Evolutionary conservation across 2,329 filamentous ascomycete genomes (phyloP).

Genomic region (Didymella sp.): DNA sequence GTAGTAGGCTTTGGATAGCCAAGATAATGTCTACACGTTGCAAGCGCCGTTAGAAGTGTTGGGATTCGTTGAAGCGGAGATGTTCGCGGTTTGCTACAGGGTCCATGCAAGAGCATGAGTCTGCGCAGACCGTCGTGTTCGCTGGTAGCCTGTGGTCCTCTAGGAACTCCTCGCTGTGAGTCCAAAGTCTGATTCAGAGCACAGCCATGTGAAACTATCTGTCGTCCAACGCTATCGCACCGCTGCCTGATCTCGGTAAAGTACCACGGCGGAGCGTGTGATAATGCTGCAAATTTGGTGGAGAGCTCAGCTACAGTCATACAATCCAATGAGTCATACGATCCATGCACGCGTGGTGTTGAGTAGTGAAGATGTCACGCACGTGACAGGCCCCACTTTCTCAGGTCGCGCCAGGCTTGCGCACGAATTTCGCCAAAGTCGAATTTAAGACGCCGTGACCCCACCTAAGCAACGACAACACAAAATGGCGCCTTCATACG

Average conservation of each 20-base stretch:
- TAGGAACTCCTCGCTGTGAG: background rate
- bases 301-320: background rate
- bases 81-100: background rate
- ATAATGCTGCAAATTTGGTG: background rate
- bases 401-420: conserved; percentile 3
- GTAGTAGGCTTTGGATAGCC: conserved; percentile 13
- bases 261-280: background rate
- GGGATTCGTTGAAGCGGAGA: background rate
- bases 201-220: background rate
- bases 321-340: conserved; percentile 1
- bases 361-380: background rate
- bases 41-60: background rate
- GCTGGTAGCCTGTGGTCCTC: background rate
- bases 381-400: conserved; percentile 19
- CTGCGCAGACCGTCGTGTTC: background rate
- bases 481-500: conserved; percentile 92
- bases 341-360: background rate
- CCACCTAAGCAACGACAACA: conserved; percentile 29
- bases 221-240: background rate
- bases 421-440: conserved; percentile 36
- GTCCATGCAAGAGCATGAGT: background rate
- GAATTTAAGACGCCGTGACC: conserved; percentile 27
- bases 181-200: background rate
- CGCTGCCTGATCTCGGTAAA: background rate
- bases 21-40: conserved; percentile 13